Evolutionary conservation across 1,139 yeast species (phyloP).

Genomic region (Kodamaea plutei): DNA sequence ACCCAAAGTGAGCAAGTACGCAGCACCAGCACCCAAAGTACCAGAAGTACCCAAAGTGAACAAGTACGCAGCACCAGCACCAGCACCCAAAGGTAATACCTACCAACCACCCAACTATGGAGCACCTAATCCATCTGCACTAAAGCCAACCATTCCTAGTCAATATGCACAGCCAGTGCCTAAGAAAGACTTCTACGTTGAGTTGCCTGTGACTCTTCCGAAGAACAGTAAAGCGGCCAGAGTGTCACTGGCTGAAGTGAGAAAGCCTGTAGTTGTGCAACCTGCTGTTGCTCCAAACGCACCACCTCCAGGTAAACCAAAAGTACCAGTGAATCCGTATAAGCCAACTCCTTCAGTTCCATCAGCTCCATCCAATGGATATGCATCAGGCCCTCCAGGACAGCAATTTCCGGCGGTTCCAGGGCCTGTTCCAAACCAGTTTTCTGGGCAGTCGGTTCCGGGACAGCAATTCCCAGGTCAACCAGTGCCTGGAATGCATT

Average conservation of each 20-base stretch:
- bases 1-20: too few relatives aligned
- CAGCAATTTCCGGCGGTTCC: neutral
- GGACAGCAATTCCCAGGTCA: conserved; percentile 9
- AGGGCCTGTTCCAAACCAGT: conserved; percentile 1
- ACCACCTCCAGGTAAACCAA: conserved; percentile 7
- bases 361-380: too few relatives aligned
- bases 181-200: conserved; percentile 45
- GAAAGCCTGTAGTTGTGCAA: conserved; percentile 23
- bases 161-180: conserved; percentile 6
- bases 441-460: neutral
- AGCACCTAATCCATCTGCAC: neutral
- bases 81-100: too few relatives aligned
- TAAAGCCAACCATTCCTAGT: neutral
- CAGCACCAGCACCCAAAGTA: conserved; percentile 2
- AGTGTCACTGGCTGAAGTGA: too few relatives aligned
- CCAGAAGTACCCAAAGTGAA: too few relatives aligned
- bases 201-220: conserved; percentile 40
- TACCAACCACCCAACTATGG: conserved; percentile 2
- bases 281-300: conserved; percentile 11
- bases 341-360: too few relatives aligned
- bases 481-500: neutral
- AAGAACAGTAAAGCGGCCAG: conserved; percentile 27
- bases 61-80: too few relatives aligned
- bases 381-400: neutral
- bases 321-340: conserved; percentile 14